phyloP scores from a whole-genome alignment of 2,329 filamentous ascomycete genomes.

The Colletotrichum costaricense region DNA sequence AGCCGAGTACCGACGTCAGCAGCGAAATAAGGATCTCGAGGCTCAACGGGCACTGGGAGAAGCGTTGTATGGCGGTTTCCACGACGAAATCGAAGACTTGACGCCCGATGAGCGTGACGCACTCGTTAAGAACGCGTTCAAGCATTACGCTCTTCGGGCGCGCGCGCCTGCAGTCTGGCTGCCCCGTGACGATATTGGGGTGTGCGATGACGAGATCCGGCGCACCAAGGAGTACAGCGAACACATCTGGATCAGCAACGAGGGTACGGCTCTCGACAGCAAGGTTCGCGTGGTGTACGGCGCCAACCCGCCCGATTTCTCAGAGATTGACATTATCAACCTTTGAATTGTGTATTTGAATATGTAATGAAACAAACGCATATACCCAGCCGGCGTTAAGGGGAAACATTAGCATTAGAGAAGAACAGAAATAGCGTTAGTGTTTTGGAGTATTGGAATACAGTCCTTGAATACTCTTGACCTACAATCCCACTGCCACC shows the following conservation, averaged over 20 bases:
- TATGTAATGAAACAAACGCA: conserved; percentile 18
- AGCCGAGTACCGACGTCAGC: conserved; percentile 58
- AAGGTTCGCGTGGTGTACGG: conserved; percentile 87
- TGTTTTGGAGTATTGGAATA: background rate
- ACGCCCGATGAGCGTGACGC: conserved; percentile 89
- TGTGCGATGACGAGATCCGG: conserved; percentile 91
- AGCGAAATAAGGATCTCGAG: conserved; percentile 73
- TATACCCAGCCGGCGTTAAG: conserved; percentile 34
- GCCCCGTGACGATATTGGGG: conserved; percentile 87
- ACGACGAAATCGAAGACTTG: conserved; percentile 94
- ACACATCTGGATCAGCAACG: conserved; percentile 92
- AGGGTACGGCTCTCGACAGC: conserved; percentile 87
- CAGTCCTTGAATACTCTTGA: too few relatives aligned
- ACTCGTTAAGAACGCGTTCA: conserved; percentile 88
- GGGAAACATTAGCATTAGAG: conserved; percentile 12
- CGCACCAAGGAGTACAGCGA: conserved; percentile 81
- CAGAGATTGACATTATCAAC: conserved; percentile 86
- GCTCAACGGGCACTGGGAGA: conserved; percentile 80
- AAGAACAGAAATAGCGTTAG: background rate
- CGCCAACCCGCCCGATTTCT: conserved; percentile 88
- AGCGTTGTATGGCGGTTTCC: conserved; percentile 85
- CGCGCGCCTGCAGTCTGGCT: conserved; percentile 93
- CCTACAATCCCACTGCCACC: too few relatives aligned
- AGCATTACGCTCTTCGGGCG: conserved; percentile 87
- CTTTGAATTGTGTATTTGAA: conserved; percentile 57